Conservation (phyloP, 805 yeast genomes). For the Wickerhamiella sorbophila region DNA sequence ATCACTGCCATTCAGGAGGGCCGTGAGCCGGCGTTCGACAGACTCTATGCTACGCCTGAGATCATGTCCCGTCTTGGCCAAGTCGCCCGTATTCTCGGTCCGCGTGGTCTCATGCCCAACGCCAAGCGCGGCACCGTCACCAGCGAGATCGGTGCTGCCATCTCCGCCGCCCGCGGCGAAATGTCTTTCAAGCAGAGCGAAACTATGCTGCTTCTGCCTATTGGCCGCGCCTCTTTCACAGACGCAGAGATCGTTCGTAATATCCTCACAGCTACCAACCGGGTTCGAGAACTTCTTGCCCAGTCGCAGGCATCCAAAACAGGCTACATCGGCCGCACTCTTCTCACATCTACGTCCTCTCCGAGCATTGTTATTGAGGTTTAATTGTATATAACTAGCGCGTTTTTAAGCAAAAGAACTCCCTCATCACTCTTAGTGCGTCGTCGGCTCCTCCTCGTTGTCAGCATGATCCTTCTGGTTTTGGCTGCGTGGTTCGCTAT, state of each 20-base stretch:
- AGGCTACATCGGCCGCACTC: constrained; percentile 54
- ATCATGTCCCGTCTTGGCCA: constrained; percentile 45
- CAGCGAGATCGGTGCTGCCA: constrained; percentile 41
- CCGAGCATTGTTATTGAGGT: constrained; percentile 60
- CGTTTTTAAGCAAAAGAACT: too few species aligned
- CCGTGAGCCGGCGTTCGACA: constrained; percentile 46
- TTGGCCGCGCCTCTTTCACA: constrained; percentile 64
- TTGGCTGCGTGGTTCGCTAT: constrained; percentile 17
- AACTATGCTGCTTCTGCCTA: constrained; percentile 45
- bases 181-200: constrained; percentile 66
- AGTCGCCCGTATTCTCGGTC: constrained; percentile 74
- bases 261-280: constrained; percentile 49
- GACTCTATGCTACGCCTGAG: constrained; percentile 76
- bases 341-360: constrained; percentile 56
- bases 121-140: constrained; percentile 77
- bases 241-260: constrained; percentile 66
- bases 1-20: constrained; percentile 45
- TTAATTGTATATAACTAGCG: constrained; percentile 12
- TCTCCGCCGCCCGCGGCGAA: constrained; percentile 47
- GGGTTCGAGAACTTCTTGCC: constrained; percentile 35
- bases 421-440: too few species aligned
- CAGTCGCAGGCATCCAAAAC: constrained; percentile 15
- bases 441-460: not conserved
- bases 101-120: constrained; percentile 77
- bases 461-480: constrained; percentile 10